phyloP scores from a whole-genome alignment of 1,139 yeast genomes.

The Candida sp. region DNA sequence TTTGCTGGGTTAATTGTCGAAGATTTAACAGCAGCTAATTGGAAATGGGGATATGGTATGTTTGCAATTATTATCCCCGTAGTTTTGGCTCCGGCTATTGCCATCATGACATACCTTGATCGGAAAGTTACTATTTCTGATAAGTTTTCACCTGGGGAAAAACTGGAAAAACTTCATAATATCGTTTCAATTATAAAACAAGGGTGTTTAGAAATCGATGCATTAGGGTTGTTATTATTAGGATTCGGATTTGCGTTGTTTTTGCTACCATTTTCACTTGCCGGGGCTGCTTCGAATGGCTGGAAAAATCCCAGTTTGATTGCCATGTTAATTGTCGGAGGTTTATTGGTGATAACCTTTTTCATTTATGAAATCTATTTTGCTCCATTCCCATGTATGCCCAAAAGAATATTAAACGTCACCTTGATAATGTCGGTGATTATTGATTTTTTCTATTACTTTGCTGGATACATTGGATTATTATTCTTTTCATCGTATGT shows the following conservation, averaged over 20 bases:
- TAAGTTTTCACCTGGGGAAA: no score
- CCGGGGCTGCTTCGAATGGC: conserved; percentile 19
- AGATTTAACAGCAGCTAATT: conserved; percentile 18
- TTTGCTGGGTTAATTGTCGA: conserved; percentile 23
- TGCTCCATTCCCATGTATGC: conserved; percentile 31
- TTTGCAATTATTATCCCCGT: conserved; percentile 32
- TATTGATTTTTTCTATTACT: conserved; percentile 9
- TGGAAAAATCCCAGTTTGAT: conserved; percentile 33
- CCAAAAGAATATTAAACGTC: conserved; percentile 26
- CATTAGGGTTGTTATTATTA: conserved; percentile 27
- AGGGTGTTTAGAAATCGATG: conserved; percentile 20
- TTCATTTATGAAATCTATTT: conserved; percentile 20
- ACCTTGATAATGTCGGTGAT: conserved; percentile 26
- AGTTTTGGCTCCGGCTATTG: conserved; percentile 22
- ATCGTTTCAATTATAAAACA: not conserved
- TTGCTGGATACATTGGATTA: conserved; percentile 17
- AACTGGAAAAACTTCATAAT: conserved; percentile 6
- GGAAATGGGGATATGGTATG: conserved; percentile 44
- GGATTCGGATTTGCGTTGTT: conserved; percentile 32
- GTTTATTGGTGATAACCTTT: conserved; percentile 20
- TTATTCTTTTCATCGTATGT: conserved; percentile 19
- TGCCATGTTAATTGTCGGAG: conserved; percentile 34
- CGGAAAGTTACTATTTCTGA: conserved; percentile 14
- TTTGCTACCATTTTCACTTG: conserved; percentile 30
- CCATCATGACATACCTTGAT: conserved; percentile 22